Evolutionary conservation across 2,329 filamentous ascomycete species (phyloP), one percentile per base, ranked within the genome.

Genomic region (Calonectria ilicicola): DNA sequence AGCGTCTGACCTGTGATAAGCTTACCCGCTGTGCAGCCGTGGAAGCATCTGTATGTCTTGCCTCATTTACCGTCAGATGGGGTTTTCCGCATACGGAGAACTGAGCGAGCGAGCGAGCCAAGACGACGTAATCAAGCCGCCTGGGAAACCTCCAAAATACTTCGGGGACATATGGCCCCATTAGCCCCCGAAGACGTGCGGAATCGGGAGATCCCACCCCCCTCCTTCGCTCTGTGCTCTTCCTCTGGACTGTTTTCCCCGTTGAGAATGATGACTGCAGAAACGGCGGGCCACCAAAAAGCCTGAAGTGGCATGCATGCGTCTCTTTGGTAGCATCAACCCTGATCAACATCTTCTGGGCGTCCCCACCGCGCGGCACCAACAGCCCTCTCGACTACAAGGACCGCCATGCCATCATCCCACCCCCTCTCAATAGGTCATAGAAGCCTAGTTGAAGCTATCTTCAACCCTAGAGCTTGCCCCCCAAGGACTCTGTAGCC

Each of bases 131-230:
- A 65, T 70, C 53, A 60, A 60, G 29, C 53, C 53, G 38, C 27
- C 21, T 19, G 27, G 32, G 29, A 46, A 23, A 23, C 8, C 19
- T n/a, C 44, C n/a, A 47, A 60, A 27, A 23, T 38, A 26, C 35
- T 53, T 64, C 66, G 58, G 58, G 56, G 58, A 69, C 66, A 69
- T 65, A 49, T 66, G 26, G 38, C 40, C 38, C 27, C 27, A 56
- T 58, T 65, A 51, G 60, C 56, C 44, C 35, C 32, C 60, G 60
- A 69, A 19, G 19, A 53, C n/a, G 40, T 60, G 49, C 65, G 65
- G 70, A 69, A 69, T 72, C 70, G 65, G 47, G 32, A 68, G 70
- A 69, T 69, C 47, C 49, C 65, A 69, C 64, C 69, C 58, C 69
- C 65, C 64, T 46, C 15, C 29, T 49, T 10, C 32, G n/a, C 46